Conservation (phyloP, 2,329 filamentous ascomycete species). For the Gliomastix tumulicola region DNA sequence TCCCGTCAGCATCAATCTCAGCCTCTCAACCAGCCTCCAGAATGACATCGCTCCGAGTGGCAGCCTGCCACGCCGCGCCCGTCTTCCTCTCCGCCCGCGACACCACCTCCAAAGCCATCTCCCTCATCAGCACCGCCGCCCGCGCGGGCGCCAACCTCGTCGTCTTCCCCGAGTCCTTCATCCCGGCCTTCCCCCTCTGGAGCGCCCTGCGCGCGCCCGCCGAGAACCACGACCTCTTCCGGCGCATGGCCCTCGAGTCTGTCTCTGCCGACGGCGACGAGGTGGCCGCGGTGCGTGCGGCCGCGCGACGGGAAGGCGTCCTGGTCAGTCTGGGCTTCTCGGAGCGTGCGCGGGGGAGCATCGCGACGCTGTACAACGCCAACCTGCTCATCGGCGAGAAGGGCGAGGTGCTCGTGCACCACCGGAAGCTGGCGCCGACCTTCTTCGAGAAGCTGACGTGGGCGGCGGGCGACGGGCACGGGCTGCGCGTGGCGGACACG, state of each 20-base stretch:
- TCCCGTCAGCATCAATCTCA: no score
- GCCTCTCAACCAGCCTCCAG: no score
- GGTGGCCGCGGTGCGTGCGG: constrained; percentile 26
- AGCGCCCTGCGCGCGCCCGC: constrained; percentile 35
- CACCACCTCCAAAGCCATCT: constrained; percentile 39
- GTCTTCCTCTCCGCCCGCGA: constrained; percentile 36
- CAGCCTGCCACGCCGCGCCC: constrained; percentile 30
- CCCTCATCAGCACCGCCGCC: constrained; percentile 35
- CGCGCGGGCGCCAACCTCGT: constrained; percentile 36
- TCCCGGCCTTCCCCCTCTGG: constrained; percentile 48
- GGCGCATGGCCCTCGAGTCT: constrained; percentile 34
- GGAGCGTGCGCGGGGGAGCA: constrained; percentile 34
- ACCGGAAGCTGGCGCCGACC: constrained; percentile 47
- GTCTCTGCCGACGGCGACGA: constrained; percentile 38
- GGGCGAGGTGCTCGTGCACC: constrained; percentile 40
- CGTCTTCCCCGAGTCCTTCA: constrained; percentile 46
- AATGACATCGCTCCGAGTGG: no score
- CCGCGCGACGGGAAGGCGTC: constrained; percentile 25
- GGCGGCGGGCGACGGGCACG: constrained; percentile 43
- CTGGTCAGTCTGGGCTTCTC: constrained; percentile 43
- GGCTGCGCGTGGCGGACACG: constrained; percentile 37
- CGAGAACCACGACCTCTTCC: constrained; percentile 42
- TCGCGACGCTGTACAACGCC: constrained; percentile 42
- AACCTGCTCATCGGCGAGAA: constrained; percentile 36
- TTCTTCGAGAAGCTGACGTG: constrained; percentile 52